Base-by-base conservation (phyloP, 371 early-diverging fungal genomes). In the Mucor indicus region DNA sequence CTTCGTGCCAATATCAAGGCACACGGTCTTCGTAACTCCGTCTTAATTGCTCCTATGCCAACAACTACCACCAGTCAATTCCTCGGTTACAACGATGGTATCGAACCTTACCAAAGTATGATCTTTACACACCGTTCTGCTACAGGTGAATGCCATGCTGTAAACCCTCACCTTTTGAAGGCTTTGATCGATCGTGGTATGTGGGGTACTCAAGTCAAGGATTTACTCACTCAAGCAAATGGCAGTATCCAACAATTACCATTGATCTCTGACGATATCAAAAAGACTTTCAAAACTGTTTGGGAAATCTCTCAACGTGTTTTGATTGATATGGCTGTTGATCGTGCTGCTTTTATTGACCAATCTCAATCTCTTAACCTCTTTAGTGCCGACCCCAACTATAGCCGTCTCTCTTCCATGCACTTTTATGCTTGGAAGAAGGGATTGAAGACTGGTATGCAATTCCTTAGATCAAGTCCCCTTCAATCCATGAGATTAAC, bases 371-470 rank as follows among this genome's bases (percentile, higher is more conserved):
- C 93, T 20, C 73, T 98, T 29, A 98, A 99, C 67, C 84, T 98
- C 35, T 97, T 96, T 72, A 77, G 97, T 55, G 90, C 89, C 27
- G 89, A 91, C 33, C 93, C 98, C n/a, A 93, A 85, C 54, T 93
- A 86, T 67, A 87, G 86, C 55, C 89, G 93, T 74, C 84, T 99
- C 38, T 94, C 96, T 8, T 84, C 86, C 35, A 98, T 99, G 99
- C 99, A 99, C 74, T 98, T 99, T 62, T 95, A 96, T 68, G 94
- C 93, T 13, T 98, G 96, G 96, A 90, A 90, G 75, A 84, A 83
- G 68, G 98, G 98, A 0, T 78, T 99, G 22, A 99, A 99, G 90
- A 99, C 99, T 6, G 99, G 99, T 56, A 95, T 98, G 95, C 98
- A 99, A 69, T 98, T 98, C 64, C 77, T 99, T 45, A 89, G 96